A percentile compares a stretch with the other conserved stretches of the same genome.
phyloP scores from a whole-genome alignment of 73 alveolate species.

The Paramecium pentaurelia region DNA sequence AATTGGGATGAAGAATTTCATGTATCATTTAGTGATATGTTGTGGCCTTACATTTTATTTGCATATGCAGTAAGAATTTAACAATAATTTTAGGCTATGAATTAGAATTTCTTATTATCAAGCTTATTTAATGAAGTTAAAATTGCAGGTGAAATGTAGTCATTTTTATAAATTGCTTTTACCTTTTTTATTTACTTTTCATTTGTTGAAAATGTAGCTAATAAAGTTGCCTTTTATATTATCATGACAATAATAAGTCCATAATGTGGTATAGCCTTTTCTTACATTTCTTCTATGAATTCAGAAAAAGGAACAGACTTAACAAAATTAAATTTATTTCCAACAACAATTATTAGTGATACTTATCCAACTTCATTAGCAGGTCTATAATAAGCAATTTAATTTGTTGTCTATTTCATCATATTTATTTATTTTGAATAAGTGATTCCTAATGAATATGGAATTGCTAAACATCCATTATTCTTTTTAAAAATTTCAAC shows the following conservation, averaged over 20 bases:
- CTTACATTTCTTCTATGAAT: conserved; percentile 51
- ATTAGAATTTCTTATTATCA: conserved; percentile 28
- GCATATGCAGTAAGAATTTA: conserved; percentile 11
- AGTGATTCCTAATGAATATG: conserved; percentile 80
- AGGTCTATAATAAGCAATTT: conserved; percentile 2
- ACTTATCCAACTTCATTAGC: conserved; percentile 11
- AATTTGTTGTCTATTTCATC: conserved; percentile 62
- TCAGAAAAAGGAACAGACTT: background rate
- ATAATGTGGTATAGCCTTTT: conserved; percentile 44
- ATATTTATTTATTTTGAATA: conserved; percentile 75
- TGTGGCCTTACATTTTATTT: conserved; percentile 40
- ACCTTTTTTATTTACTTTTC: conserved; percentile 35
- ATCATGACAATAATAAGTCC: conserved; percentile 35
- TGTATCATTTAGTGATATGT: background rate
- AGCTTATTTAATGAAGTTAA: conserved; percentile 47
- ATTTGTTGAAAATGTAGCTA: conserved; percentile 33
- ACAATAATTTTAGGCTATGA: conserved; percentile 7
- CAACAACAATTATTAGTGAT: conserved; percentile 10
- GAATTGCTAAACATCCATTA: conserved; percentile 72
- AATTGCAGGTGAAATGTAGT: conserved; percentile 54
- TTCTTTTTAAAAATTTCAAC: conserved; percentile 32
- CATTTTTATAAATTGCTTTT: conserved; percentile 28
- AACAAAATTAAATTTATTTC: background rate
- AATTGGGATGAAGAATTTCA: conserved; percentile 34
- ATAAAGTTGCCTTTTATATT: background rate